These are phyloP conservation scores for Colletotrichum falcatum DNA, from an alignment of 2,329 filamentous ascomycete species.

Conservation along the genomic window DNA sequence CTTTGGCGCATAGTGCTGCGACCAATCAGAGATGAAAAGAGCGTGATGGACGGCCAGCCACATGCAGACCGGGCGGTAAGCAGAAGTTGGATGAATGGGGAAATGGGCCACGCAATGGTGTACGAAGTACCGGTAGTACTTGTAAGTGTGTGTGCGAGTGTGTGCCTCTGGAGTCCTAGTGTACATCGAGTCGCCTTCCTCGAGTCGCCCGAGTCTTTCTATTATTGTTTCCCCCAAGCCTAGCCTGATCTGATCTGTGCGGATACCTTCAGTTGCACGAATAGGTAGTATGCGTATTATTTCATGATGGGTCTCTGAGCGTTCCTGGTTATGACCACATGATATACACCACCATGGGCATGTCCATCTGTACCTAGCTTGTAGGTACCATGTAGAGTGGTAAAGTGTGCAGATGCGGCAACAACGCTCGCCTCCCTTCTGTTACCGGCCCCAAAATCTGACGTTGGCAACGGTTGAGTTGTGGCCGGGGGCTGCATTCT, in stretches of 20 bases:
- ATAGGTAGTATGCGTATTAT: background rate
- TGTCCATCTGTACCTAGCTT: background rate
- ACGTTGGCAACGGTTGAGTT: constrained; percentile 24
- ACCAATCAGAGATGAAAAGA: constrained; percentile 53
- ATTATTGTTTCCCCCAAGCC: background rate
- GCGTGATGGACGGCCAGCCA: constrained; percentile 56
- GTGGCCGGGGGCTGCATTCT: background rate
- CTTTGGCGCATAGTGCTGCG: constrained; percentile 42
- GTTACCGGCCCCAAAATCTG: constrained; percentile 37
- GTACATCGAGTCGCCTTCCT: background rate
- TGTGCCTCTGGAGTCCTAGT: background rate
- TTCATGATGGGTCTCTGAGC: background rate
- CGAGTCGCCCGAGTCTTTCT: constrained; percentile 22
- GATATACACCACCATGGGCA: background rate
- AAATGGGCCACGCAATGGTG: constrained; percentile 12
- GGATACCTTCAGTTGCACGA: background rate
- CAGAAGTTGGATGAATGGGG: constrained; percentile 29
- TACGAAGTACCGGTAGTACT: constrained; percentile 40
- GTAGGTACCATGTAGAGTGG: constrained; percentile 1
- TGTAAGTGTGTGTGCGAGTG: background rate
- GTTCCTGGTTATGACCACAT: background rate
- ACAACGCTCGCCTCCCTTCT: constrained; percentile 1
- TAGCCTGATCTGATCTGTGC: background rate
- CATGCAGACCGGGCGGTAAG: constrained; percentile 61
- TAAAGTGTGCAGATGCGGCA: constrained; percentile 4